phyloP scores from a whole-genome alignment of 345 rosid species.

The Camelina sativa region DNA sequence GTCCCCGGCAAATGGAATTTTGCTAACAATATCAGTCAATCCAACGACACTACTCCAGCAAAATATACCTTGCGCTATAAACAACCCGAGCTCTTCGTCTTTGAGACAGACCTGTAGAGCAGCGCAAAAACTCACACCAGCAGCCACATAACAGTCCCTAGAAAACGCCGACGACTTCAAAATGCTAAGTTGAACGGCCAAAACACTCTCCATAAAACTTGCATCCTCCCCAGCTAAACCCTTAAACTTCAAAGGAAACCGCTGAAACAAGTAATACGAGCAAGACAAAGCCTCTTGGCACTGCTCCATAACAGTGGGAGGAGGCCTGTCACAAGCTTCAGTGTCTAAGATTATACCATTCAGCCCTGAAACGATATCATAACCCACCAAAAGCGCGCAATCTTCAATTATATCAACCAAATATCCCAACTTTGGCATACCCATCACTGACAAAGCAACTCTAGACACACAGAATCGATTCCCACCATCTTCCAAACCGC shows the following conservation, averaged over 20 bases:
- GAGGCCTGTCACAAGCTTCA: constrained; percentile 70
- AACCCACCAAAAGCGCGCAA: constrained; percentile 70
- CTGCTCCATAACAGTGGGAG: constrained; percentile 94
- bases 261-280: constrained; percentile 87
- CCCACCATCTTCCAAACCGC: constrained; percentile 47
- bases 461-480: constrained; percentile 80
- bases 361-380: constrained; percentile 75
- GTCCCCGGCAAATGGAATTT: constrained; percentile 70
- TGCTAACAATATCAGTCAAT: constrained; percentile 51
- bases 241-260: constrained; percentile 66
- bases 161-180: constrained; percentile 72
- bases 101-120: constrained; percentile 79
- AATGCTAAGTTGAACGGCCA: constrained; percentile 61
- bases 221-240: constrained; percentile 47
- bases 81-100: constrained; percentile 68
- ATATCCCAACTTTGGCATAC: constrained; percentile 86
- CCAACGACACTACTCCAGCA: constrained; percentile 35
- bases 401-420: constrained; percentile 75
- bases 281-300: constrained; percentile 94
- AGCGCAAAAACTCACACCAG: constrained; percentile 89
- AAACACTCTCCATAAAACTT: constrained; percentile 58
- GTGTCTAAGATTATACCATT: constrained; percentile 63
- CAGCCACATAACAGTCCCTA: constrained; percentile 90
- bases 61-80: constrained; percentile 72
- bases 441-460: constrained; percentile 80